Percentiles rank a stretch among this genome's conserved stretches.
Conservation (phyloP, 371 early-diverging fungal species). For the Mortierella sp. region DNA sequence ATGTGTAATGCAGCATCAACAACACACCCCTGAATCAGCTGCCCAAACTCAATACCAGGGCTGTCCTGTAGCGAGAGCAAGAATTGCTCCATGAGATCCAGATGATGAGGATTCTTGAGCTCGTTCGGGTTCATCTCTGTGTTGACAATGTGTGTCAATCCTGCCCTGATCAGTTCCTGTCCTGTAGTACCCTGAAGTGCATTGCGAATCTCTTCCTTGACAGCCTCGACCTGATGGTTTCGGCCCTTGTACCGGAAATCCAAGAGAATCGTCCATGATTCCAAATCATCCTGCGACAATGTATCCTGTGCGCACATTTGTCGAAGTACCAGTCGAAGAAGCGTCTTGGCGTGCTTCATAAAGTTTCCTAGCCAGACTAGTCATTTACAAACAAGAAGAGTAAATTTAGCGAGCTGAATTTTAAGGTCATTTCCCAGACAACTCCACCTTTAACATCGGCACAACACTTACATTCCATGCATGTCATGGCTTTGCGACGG, state of each 20-base stretch:
- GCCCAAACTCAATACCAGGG: slow-evolving; percentile 50
- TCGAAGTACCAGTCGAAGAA: slow-evolving; percentile 41
- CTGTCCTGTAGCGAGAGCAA: slow-evolving; percentile 44
- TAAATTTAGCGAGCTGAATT: neutral
- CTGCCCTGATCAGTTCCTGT: slow-evolving; percentile 39
- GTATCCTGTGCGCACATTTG: slow-evolving; percentile 41
- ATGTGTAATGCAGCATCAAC: slow-evolving; percentile 43
- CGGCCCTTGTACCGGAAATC: slow-evolving; percentile 52
- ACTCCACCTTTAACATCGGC: too few relatives aligned
- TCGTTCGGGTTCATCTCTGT: slow-evolving; percentile 54
- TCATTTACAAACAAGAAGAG: neutral
- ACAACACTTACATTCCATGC: slow-evolving; percentile 51
- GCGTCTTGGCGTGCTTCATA: slow-evolving; percentile 40
- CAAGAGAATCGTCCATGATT: slow-evolving; percentile 49
- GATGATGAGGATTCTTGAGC: slow-evolving; percentile 46
- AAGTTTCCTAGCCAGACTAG: slow-evolving; percentile 55
- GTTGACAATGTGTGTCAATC: slow-evolving; percentile 48
- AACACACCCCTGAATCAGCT: slow-evolving; percentile 39
- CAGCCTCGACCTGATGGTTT: slow-evolving; percentile 51
- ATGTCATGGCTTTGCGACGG: slow-evolving; percentile 46
- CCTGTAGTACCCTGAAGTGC: slow-evolving; percentile 37
- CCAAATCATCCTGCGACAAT: slow-evolving; percentile 33
- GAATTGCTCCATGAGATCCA: slow-evolving; percentile 54
- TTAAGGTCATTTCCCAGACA: neutral
- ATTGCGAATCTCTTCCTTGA: slow-evolving; percentile 52